Evolutionary conservation across 495 filamentous ascomycete genomes (phyloP).

Genomic region (Astrothelium subdiscretum): DNA sequence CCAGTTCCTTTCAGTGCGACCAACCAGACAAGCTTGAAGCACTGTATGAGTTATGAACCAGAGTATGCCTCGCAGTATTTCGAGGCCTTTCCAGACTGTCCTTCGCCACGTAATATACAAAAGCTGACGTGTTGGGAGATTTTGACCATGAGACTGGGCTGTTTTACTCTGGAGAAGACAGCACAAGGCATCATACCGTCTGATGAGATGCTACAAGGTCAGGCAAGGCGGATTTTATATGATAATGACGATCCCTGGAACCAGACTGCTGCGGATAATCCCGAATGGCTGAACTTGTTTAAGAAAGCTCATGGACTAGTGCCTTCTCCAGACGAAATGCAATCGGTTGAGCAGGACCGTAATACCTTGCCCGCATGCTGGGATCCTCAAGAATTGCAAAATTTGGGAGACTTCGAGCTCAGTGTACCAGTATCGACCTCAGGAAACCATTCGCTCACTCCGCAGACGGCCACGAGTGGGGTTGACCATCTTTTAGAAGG

Average conservation of each 20-base stretch:
- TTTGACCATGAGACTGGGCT: conserved; percentile 27
- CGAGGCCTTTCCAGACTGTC: not conserved
- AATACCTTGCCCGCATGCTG: not conserved
- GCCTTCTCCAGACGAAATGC: not conserved
- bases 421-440: not conserved
- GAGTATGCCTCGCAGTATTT: not conserved
- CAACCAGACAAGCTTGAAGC: conserved; percentile 7
- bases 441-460: not conserved
- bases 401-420: not conserved
- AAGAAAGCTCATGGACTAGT: conserved; percentile 27
- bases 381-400: not conserved
- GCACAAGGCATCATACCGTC: conserved; percentile 18
- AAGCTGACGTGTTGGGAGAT: conserved; percentile 31
- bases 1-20: conserved; percentile 30
- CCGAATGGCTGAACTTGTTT: conserved; percentile 32
- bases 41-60: conserved; percentile 1
- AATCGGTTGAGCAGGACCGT: not conserved
- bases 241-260: conserved; percentile 30
- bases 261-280: conserved; percentile 32
- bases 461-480: not conserved
- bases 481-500: not conserved
- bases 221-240: conserved; percentile 28
- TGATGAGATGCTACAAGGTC: conserved; percentile 27
- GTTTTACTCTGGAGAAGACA: conserved; percentile 24
- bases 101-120: not conserved